phyloP scores from a whole-genome alignment of 805 yeast genomes.

The Wickerhamomyces bisporus region DNA sequence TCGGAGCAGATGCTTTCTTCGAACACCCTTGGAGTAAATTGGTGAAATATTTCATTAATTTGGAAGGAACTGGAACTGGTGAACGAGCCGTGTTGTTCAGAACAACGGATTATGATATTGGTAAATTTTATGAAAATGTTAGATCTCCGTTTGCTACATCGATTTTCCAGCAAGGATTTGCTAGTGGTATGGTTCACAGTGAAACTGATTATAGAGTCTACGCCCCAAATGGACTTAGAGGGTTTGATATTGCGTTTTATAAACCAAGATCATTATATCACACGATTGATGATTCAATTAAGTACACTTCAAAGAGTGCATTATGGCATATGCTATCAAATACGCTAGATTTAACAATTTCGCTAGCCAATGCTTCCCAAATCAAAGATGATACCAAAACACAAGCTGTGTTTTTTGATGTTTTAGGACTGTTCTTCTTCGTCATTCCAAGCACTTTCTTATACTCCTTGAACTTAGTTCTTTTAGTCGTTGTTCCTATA shows the following conservation, averaged over 20 bases:
- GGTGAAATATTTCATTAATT: conserved; percentile 63
- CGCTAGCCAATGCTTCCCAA: conserved; percentile 38
- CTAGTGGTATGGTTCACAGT: conserved; percentile 62
- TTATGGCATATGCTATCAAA: conserved; percentile 82
- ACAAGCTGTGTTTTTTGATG: conserved; percentile 60
- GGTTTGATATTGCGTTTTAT: conserved; percentile 86
- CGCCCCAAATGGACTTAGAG: conserved; percentile 61
- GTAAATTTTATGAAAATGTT: conserved; percentile 50
- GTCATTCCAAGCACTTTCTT: conserved; percentile 46
- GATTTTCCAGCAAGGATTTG: conserved; percentile 79
- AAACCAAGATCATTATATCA: conserved; percentile 83
- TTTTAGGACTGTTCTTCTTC: conserved; percentile 54
- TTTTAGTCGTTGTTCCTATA: conserved; percentile 53
- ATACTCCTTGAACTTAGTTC: conserved; percentile 44
- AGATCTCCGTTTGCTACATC: conserved; percentile 73
- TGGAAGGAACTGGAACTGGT: conserved; percentile 94
- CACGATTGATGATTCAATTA: conserved; percentile 66
- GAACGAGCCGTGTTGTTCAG: conserved; percentile 70
- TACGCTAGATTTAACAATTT: conserved; percentile 53
- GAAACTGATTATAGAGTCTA: conserved; percentile 86
- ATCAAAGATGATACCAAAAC: conserved; percentile 26
- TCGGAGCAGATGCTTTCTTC: conserved; percentile 74
- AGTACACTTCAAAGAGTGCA: conserved; percentile 58
- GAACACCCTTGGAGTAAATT: conserved; percentile 65
- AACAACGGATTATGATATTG: conserved; percentile 73